Conservation (phyloP, 1,139 yeast genomes). For the Diutina mesorugosa region DNA sequence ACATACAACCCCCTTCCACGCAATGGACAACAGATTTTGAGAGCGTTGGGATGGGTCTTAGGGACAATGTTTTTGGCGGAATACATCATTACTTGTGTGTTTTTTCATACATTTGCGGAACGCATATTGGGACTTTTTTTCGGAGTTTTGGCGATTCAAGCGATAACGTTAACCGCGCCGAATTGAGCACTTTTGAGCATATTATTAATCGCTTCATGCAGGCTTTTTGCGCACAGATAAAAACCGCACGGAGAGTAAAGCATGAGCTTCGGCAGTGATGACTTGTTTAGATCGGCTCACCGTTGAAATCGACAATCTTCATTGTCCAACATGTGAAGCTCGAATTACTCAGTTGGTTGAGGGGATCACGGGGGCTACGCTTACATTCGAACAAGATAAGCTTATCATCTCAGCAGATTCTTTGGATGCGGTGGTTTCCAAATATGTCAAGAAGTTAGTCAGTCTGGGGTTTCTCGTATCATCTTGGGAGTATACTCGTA, state of each 20-base stretch:
- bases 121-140: slow-evolving; percentile 35
- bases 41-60: slow-evolving; percentile 6
- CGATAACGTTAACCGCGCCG: background rate
- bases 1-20: background rate
- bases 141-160: slow-evolving; percentile 4
- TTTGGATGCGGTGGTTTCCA: background rate
- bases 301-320: slow-evolving; percentile 2
- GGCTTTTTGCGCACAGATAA: background rate
- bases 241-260: background rate
- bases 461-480: background rate
- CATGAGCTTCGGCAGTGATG: background rate
- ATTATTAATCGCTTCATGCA: background rate
- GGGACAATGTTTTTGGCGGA: slow-evolving; percentile 30
- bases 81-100: slow-evolving; percentile 39
- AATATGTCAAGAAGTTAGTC: background rate
- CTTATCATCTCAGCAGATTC: background rate
- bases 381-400: background rate
- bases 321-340: slow-evolving; percentile 3
- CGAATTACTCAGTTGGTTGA: background rate
- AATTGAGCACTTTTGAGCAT: background rate
- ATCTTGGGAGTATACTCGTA: background rate
- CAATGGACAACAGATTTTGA: slow-evolving; percentile 4
- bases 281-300: background rate
- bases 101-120: slow-evolving; percentile 50
- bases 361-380: background rate